Conservation (phyloP, 176 grass and related monocot species). For the Carex myosuroides region DNA sequence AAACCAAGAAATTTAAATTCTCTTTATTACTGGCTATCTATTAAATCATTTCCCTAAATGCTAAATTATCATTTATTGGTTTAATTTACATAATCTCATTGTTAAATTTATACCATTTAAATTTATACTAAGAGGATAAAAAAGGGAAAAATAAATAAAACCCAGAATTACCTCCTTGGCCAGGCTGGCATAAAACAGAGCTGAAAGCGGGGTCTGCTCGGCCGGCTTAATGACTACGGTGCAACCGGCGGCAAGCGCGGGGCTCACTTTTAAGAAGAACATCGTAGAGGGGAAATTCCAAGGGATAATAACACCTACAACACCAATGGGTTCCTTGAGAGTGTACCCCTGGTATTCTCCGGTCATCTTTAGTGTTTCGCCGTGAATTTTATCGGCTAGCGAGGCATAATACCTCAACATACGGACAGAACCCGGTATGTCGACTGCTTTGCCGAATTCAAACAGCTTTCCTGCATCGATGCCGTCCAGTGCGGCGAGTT, state of each 20-base stretch:
- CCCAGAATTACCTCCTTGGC: constrained; percentile 33
- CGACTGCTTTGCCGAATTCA: constrained; percentile 44
- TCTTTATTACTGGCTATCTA: background rate
- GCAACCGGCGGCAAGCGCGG: constrained; percentile 66
- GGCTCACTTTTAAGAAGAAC: constrained; percentile 88
- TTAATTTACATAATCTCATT: background rate
- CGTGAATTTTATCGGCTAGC: constrained; percentile 78
- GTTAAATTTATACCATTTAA: background rate
- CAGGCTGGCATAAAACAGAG: constrained; percentile 57
- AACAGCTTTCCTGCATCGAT: constrained; percentile 75
- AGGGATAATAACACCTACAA: constrained; percentile 71
- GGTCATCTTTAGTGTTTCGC: constrained; percentile 56
- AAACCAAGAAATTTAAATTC: background rate
- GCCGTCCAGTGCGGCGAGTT: constrained; percentile 58
- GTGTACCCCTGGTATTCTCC: constrained; percentile 61
- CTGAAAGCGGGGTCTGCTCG: constrained; percentile 74
- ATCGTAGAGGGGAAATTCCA: constrained; percentile 72
- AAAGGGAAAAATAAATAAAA: background rate
- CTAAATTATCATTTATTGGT: background rate
- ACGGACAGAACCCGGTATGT: constrained; percentile 33
- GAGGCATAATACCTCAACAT: constrained; percentile 77
- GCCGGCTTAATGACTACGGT: constrained; percentile 77
- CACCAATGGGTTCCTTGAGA: constrained; percentile 82
- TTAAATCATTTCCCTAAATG: background rate
- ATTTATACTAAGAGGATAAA: background rate